Percentiles rank a stretch among this genome's conserved stretches.
phyloP scores from a whole-genome alignment of 257 asterid species.

The Mentha longifolia region DNA sequence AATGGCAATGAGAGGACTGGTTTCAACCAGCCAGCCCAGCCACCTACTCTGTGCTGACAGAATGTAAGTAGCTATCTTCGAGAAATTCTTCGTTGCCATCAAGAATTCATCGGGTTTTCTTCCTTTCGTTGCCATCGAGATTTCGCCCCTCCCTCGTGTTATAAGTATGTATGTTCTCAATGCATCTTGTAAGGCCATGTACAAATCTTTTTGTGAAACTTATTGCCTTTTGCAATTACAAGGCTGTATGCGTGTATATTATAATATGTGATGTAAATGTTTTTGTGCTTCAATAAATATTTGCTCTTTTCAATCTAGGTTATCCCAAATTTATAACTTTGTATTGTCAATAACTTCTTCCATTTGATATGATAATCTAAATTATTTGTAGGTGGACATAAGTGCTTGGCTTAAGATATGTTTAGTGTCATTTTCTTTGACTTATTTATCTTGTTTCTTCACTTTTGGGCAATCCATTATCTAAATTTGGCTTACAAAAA shows the following conservation, averaged over 20 bases:
- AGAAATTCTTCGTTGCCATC: constrained; percentile 9
- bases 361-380: not conserved
- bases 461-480: not conserved
- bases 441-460: constrained; percentile 6
- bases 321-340: not conserved
- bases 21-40: constrained; percentile 30
- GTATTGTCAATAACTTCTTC: not conserved
- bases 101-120: not conserved
- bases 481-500: not conserved
- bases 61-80: not conserved
- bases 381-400: not conserved
- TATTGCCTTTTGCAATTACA: constrained; percentile 16
- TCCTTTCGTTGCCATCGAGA: not conserved
- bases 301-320: not conserved
- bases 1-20: constrained; percentile 58
- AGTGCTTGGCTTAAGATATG: not conserved
- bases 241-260: constrained; percentile 6
- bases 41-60: not conserved
- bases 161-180: constrained; percentile 6
- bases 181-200: constrained; percentile 32
- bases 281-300: constrained; percentile 15
- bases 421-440: constrained; percentile 26
- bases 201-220: constrained; percentile 21
- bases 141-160: not conserved
- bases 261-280: constrained; percentile 4